Evolutionary conservation across 148 eudicot species (phyloP).

Genomic region (Rhododendron henanense): DNA sequence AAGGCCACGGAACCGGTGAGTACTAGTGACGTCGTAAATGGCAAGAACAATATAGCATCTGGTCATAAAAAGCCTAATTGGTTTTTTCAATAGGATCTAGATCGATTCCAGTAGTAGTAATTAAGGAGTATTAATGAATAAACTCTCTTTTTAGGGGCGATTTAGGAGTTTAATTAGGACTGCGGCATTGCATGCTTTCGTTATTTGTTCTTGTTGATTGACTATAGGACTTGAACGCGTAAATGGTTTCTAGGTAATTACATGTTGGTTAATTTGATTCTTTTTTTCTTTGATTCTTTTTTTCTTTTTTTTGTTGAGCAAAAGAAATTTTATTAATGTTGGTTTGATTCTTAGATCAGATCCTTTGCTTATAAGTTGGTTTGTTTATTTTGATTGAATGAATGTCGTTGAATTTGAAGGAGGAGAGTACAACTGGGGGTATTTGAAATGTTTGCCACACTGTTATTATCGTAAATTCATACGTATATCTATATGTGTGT

Average conservation of each 20-base stretch:
- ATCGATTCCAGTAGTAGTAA: not conserved
- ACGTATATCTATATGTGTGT: too few species aligned
- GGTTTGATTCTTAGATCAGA: not conserved
- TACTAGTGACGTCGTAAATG: not conserved
- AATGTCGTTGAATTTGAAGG: not conserved
- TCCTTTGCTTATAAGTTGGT: not conserved
- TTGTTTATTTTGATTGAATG: not conserved
- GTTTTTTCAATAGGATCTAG: not conserved
- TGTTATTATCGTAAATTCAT: not conserved
- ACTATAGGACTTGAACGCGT: not conserved
- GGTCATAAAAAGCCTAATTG: not conserved
- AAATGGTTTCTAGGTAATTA: too few species aligned
- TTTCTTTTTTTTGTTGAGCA: too few species aligned
- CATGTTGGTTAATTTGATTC: too few species aligned
- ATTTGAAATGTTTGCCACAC: too few species aligned
- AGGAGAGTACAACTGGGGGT: not conserved
- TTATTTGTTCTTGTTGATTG: not conserved
- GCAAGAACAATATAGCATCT: not conserved
- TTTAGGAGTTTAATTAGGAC: not conserved
- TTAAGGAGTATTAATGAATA: too few species aligned
- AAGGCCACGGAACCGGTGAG: slow-evolving; percentile 6
- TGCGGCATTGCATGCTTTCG: not conserved
- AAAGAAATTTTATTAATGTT: too few species aligned
- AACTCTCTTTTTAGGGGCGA: not conserved
- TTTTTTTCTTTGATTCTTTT: too few species aligned